Evolutionary conservation across 1,284 basidiomycete genomes (phyloP).

Genomic region (Leccinum pachyderme): DNA sequence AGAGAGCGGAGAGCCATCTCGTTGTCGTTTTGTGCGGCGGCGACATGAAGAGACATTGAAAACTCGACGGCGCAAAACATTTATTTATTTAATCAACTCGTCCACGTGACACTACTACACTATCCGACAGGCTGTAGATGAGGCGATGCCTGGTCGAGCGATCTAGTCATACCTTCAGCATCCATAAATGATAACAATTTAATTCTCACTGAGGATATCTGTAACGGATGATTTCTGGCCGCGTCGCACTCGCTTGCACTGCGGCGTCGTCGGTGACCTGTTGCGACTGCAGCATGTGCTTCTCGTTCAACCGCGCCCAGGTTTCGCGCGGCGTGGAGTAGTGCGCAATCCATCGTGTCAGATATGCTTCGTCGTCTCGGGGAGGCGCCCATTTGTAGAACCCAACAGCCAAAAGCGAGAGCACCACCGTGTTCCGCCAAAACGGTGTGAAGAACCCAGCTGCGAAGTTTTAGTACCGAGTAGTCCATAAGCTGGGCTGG

Average conservation of each 20-base stretch:
- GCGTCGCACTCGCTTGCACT: constrained; percentile 49
- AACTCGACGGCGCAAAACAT: neutral
- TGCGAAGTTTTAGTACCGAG: constrained; percentile 11
- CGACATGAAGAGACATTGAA: constrained; percentile 2
- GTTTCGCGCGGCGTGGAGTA: constrained; percentile 48
- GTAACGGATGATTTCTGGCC: constrained; percentile 55
- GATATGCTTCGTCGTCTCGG: constrained; percentile 52
- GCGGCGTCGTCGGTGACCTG: constrained; percentile 44
- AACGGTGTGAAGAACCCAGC: constrained; percentile 58
- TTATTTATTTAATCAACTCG: neutral
- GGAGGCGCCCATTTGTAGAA: constrained; percentile 68
- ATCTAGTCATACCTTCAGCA: constrained; percentile 13
- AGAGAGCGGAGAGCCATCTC: constrained; percentile 15
- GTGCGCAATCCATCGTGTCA: constrained; percentile 62
- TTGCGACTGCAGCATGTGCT: constrained; percentile 52
- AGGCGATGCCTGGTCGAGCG: constrained; percentile 32
- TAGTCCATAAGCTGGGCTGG: neutral
- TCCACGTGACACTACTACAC: neutral
- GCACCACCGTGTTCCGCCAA: constrained; percentile 59
- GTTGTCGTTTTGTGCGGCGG: neutral
- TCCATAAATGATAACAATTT: neutral
- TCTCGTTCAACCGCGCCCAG: constrained; percentile 53
- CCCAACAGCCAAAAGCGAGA: constrained; percentile 45
- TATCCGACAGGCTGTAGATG: constrained; percentile 31
- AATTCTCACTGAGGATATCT: constrained; percentile 66